phyloP scores from a whole-genome alignment of 2,329 filamentous ascomycete species.

The Epichloe gansuensis region DNA sequence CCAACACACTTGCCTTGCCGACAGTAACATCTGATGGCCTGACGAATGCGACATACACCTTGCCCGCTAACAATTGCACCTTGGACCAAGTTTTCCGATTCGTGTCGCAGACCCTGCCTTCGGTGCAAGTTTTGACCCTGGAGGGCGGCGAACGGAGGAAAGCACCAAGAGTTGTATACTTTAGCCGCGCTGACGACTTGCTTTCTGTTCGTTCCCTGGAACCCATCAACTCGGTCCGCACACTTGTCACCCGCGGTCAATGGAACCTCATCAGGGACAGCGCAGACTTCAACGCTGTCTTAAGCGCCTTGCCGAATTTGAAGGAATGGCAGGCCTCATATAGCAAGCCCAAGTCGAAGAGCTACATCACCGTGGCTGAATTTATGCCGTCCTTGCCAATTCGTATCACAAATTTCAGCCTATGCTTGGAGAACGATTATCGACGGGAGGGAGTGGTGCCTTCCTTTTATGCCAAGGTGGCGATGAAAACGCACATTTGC shows the following conservation, averaged over 20 bases:
- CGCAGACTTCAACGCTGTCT: conserved; percentile 50
- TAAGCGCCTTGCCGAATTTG: conserved; percentile 53
- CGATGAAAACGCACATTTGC: conserved; percentile 52
- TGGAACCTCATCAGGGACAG: conserved; percentile 62
- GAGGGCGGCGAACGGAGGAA: conserved; percentile 70
- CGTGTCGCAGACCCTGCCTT: conserved; percentile 44
- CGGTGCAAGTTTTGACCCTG: conserved; percentile 54
- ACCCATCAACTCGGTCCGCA: conserved; percentile 41
- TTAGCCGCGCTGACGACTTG: conserved; percentile 11
- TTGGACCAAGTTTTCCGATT: conserved; percentile 59
- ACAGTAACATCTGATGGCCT: conserved; percentile 43
- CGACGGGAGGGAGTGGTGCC: conserved; percentile 50
- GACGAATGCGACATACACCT: conserved; percentile 44
- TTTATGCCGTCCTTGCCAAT: conserved; percentile 46
- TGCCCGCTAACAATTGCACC: conserved; percentile 55
- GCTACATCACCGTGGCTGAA: conserved; percentile 55
- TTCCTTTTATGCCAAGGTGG: conserved; percentile 48
- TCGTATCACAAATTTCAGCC: conserved; percentile 49
- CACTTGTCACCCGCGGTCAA: conserved; percentile 60
- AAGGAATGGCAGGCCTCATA: conserved; percentile 50
- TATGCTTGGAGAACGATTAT: conserved; percentile 63
- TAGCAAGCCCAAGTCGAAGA: conserved; percentile 63
- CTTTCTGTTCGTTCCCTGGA: conserved; percentile 12
- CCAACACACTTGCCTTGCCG: conserved; percentile 34
- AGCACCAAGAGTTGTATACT: conserved; percentile 49